phyloP scores from a whole-genome alignment of 1,139 yeast species.

The Yamadazyma friedrichii region DNA sequence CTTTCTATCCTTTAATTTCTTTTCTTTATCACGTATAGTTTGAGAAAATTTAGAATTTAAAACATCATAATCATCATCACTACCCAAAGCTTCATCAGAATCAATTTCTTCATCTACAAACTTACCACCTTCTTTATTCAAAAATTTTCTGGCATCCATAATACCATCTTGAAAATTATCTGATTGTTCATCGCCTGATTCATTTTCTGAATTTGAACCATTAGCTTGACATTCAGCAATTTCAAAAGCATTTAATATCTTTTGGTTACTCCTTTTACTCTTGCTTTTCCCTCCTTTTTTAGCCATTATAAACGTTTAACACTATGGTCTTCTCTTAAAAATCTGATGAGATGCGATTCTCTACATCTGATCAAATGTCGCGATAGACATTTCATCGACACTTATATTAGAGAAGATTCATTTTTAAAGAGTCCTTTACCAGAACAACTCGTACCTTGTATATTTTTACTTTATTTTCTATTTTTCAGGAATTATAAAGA shows the following conservation, averaged over 20 bases:
- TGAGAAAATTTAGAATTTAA: constrained; percentile 67
- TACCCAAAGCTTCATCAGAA: constrained; percentile 75
- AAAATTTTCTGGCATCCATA: constrained; percentile 42
- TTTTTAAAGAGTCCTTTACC: no score
- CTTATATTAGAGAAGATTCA: neutral
- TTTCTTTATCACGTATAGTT: constrained; percentile 56
- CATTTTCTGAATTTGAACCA: constrained; percentile 19
- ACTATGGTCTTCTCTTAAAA: neutral
- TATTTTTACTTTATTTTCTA: neutral
- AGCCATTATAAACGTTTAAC: constrained; percentile 16
- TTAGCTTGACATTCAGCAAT: constrained; percentile 44
- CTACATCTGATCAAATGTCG: constrained; percentile 4
- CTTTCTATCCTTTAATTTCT: constrained; percentile 30
- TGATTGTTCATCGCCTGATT: constrained; percentile 10
- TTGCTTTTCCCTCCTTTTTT: constrained; percentile 24
- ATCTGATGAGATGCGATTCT: constrained; percentile 16
- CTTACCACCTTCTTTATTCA: constrained; percentile 21
- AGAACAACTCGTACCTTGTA: constrained; percentile 1
- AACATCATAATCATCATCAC: constrained; percentile 72
- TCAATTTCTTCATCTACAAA: constrained; percentile 69
- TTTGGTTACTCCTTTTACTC: constrained; percentile 33
- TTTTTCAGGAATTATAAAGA: constrained; percentile 52
- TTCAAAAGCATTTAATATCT: constrained; percentile 46
- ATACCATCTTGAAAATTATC: constrained; percentile 37
- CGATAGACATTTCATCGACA: constrained; percentile 1